Conservation (phyloP, 352 stramenopile species). For the Sclerospora graminicola region DNA sequence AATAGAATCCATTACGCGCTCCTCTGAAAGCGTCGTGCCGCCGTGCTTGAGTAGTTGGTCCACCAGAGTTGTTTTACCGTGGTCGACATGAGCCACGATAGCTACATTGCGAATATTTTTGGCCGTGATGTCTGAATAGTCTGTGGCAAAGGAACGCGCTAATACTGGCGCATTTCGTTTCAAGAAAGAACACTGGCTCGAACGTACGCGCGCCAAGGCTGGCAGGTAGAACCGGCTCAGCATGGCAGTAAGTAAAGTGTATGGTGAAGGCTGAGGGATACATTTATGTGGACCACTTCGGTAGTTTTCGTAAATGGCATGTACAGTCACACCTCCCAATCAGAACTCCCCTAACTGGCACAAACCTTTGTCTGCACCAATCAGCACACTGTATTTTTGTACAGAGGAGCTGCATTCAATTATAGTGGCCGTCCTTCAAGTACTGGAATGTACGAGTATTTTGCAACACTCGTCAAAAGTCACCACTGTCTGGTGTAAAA, state of each 20-base stretch:
- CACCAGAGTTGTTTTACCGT: slow-evolving; percentile 98
- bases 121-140: slow-evolving; percentile 24
- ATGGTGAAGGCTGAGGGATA: neutral
- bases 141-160: slow-evolving; percentile 36
- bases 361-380: too few relatives aligned
- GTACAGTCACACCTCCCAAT: too few relatives aligned
- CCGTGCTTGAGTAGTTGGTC: slow-evolving; percentile 96
- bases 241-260: slow-evolving; percentile 21
- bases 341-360: too few relatives aligned
- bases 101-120: slow-evolving; percentile 83
- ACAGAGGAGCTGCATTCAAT: too few relatives aligned
- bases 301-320: too few relatives aligned
- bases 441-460: too few relatives aligned
- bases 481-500: too few relatives aligned
- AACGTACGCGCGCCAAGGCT: slow-evolving; percentile 27
- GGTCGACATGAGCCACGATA: slow-evolving; percentile 94
- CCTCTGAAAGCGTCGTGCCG: slow-evolving; percentile 75
- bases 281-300: neutral
- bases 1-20: slow-evolving; percentile 98
- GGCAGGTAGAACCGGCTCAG: slow-evolving; percentile 41
- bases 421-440: too few relatives aligned
- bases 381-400: too few relatives aligned
- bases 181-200: slow-evolving; percentile 20
- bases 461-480: too few relatives aligned
- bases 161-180: slow-evolving; percentile 17